These are phyloP conservation scores for Mortierella sp. DNA, from an alignment of 371 early-diverging fungal genomes.

Conservation along the genomic window DNA sequence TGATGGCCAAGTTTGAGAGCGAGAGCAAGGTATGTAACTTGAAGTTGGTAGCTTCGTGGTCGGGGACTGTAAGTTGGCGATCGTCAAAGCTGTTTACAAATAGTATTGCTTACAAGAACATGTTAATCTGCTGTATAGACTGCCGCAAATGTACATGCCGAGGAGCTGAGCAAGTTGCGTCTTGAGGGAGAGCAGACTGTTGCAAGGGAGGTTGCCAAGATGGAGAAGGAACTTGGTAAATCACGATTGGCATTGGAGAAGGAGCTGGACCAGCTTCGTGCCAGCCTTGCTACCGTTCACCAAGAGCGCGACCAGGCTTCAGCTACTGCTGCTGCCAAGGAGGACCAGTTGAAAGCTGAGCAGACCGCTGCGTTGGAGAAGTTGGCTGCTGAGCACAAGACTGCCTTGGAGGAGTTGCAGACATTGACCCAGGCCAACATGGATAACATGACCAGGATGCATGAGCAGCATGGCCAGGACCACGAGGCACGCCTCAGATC, in stretches of 20 bases:
- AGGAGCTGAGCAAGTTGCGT: constrained; percentile 35
- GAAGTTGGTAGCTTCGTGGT: not conserved
- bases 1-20: constrained; percentile 40
- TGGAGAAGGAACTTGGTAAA: constrained; percentile 34
- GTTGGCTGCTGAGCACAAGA: constrained; percentile 32
- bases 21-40: constrained; percentile 15
- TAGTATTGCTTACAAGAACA: too few relatives aligned
- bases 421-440: constrained; percentile 27
- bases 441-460: constrained; percentile 55
- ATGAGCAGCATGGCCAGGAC: constrained; percentile 47
- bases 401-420: constrained; percentile 39
- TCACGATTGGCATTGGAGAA: constrained; percentile 30
- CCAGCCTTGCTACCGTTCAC: constrained; percentile 17
- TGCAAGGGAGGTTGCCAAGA: constrained; percentile 32
- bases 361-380: constrained; percentile 19
- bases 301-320: constrained; percentile 41
- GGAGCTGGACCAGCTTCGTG: constrained; percentile 31
- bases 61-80: not conserved
- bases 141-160: constrained; percentile 22
- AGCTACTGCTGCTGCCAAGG: constrained; percentile 27
- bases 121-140: constrained; percentile 15
- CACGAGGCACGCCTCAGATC: constrained; percentile 42
- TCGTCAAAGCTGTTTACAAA: not conserved
- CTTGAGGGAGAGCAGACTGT: constrained; percentile 31
- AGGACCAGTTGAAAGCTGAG: constrained; percentile 36